Evolutionary conservation across 345 rosid species (phyloP).

Genomic region (Lepidium sativum): DNA sequence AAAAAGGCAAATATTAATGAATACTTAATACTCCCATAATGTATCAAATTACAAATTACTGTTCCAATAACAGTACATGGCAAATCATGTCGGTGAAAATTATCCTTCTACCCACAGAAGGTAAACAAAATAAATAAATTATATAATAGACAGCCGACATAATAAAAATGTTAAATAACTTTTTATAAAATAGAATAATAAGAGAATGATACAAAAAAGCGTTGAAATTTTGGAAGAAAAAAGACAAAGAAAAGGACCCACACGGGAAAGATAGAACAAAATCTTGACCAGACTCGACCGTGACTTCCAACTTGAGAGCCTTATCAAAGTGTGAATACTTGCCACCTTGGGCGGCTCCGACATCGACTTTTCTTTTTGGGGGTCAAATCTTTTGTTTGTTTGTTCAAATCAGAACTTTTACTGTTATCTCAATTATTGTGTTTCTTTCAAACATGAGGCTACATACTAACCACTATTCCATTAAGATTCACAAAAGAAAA

Average conservation of each 20-base stretch:
- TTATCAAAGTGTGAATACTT: constrained; percentile 21
- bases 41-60: no score
- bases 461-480: background rate
- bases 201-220: background rate
- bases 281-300: constrained; percentile 32
- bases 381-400: background rate
- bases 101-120: no score
- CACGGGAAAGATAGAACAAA: constrained; percentile 23
- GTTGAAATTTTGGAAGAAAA: background rate
- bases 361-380: background rate
- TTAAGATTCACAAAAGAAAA: background rate
- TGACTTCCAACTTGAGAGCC: constrained; percentile 20
- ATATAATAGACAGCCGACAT: no score
- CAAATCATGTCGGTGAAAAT: no score
- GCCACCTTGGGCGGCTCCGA: constrained; percentile 31
- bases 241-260: constrained; percentile 8
- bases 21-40: no score
- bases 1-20: no score
- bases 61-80: no score
- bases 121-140: no score
- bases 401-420: background rate
- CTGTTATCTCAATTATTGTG: background rate
- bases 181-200: no score
- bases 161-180: no score
- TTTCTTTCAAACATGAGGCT: background rate